phyloP scores from a whole-genome alignment of 129 eudicot genomes.

The Helichrysum umbraculigerum region DNA sequence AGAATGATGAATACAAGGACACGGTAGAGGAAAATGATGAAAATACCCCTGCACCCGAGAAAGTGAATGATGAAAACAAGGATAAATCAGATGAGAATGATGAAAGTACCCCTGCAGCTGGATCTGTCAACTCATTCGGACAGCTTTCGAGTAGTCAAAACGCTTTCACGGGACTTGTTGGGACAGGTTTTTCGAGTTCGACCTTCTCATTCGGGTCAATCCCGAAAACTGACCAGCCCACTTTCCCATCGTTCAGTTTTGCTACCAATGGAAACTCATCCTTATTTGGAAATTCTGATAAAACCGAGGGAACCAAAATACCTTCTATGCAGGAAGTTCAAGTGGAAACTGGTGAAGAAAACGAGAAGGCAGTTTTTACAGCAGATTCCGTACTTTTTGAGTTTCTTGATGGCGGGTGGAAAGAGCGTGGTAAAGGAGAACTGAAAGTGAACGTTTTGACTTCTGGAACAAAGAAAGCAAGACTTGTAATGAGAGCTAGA shows the following conservation, averaged over 20 bases:
- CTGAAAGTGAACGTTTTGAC: constrained; percentile 67
- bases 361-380: constrained; percentile 66
- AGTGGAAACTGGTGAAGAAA: constrained; percentile 89
- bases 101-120: constrained; percentile 37
- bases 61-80: constrained; percentile 13
- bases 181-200: constrained; percentile 81
- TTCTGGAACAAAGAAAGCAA: constrained; percentile 56
- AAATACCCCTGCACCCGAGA: constrained; percentile 20
- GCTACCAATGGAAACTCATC: constrained; percentile 57
- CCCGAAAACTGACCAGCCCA: constrained; percentile 46
- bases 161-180: constrained; percentile 84
- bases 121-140: constrained; percentile 68
- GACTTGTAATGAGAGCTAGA: constrained; percentile 85
- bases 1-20: constrained; percentile 22
- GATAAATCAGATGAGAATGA: constrained; percentile 23
- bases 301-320: constrained; percentile 48
- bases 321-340: constrained; percentile 80
- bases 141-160: constrained; percentile 90
- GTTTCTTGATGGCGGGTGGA: constrained; percentile 80
- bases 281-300: constrained; percentile 48
- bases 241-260: constrained; percentile 48
- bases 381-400: constrained; percentile 78
- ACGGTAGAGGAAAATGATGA: constrained; percentile 20
- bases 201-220: constrained; percentile 77
- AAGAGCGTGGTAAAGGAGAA: constrained; percentile 95